A percentile compares a stretch with the other conserved stretches of the same genome.
Evolutionary conservation across 2,329 filamentous ascomycete species (phyloP).

Genomic region (Scytalidium lignicola): DNA sequence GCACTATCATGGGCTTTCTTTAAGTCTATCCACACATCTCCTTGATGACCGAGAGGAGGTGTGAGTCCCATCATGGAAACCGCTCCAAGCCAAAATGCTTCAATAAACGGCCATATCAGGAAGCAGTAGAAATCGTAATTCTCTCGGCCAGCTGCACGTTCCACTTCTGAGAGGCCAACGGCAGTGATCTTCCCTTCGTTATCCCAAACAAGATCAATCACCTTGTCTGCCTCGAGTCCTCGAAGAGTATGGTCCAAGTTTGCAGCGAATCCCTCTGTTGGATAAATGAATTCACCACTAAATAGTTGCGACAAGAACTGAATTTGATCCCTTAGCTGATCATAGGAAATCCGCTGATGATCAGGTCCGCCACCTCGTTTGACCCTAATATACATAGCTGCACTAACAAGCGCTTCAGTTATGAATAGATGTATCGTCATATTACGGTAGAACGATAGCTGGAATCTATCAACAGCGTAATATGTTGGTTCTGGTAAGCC

Average conservation of each 20-base stretch:
- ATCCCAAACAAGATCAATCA: conserved; percentile 64
- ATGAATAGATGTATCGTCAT: conserved; percentile 99
- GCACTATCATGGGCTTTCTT: conserved; percentile 75
- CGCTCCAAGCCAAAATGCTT: conserved; percentile 86
- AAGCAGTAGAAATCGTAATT: conserved; percentile 99
- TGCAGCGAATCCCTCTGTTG: conserved; percentile 71
- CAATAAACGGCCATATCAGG: conserved; percentile 96
- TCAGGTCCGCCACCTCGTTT: conserved; percentile 85
- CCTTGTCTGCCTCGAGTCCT: conserved; percentile 71
- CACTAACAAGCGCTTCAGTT: conserved; percentile 83
- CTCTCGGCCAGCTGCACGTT: conserved; percentile 75
- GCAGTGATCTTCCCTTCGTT: conserved; percentile 51
- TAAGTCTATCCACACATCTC: conserved; percentile 73
- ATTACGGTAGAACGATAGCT: conserved; percentile 96
- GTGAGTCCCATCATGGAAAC: conserved; percentile 83
- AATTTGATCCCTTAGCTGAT: conserved; percentile 71
- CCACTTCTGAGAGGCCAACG: conserved; percentile 70
- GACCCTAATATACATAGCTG: conserved; percentile 82
- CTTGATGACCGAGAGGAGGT: conserved; percentile 53
- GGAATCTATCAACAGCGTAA: conserved; percentile 92
- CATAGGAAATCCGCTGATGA: conserved; percentile 72
- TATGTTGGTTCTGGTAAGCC: conserved; percentile 87
- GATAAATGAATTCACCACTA: conserved; percentile 95
- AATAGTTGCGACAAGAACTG: conserved; percentile 90
- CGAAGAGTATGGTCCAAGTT: conserved; percentile 78